Percentiles rank a stretch among this genome's conserved stretches.
Conservation (phyloP, 495 filamentous ascomycete genomes). For the Xylaria curta region DNA sequence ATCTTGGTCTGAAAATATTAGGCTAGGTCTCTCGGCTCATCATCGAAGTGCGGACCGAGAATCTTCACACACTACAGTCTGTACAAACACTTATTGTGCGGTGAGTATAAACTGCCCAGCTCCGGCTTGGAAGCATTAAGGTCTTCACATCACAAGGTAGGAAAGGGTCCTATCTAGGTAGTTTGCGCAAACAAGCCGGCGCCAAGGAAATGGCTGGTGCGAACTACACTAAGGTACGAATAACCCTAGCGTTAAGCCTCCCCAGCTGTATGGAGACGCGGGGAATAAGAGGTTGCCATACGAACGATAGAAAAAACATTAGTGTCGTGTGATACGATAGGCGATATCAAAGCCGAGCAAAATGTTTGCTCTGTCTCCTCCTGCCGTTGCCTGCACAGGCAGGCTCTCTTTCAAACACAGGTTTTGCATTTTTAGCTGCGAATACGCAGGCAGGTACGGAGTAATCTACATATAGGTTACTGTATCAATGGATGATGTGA, state of each 20-base stretch:
- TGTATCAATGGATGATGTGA: too few relatives aligned
- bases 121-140: background rate
- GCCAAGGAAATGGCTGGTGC: slow-evolving; percentile 15
- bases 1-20: background rate
- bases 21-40: background rate
- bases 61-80: background rate
- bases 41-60: background rate
- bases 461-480: too few relatives aligned
- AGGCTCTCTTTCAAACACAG: background rate
- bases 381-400: background rate
- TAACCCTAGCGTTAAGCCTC: slow-evolving; percentile 6
- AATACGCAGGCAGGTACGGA: too few relatives aligned
- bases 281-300: slow-evolving; percentile 6
- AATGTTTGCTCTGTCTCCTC: background rate
- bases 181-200: background rate
- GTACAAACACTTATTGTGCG: background rate
- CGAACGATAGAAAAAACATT: slow-evolving; percentile 4
- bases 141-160: background rate
- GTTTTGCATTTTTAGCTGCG: background rate
- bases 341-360: background rate
- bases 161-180: background rate
- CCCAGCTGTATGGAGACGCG: slow-evolving; percentile 15
- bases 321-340: background rate
- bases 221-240: slow-evolving; percentile 4
- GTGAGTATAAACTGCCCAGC: background rate